These are phyloP conservation scores for Lipomyces mesembrius DNA, from an alignment of 805 yeast genomes.

Conservation along the genomic window DNA sequence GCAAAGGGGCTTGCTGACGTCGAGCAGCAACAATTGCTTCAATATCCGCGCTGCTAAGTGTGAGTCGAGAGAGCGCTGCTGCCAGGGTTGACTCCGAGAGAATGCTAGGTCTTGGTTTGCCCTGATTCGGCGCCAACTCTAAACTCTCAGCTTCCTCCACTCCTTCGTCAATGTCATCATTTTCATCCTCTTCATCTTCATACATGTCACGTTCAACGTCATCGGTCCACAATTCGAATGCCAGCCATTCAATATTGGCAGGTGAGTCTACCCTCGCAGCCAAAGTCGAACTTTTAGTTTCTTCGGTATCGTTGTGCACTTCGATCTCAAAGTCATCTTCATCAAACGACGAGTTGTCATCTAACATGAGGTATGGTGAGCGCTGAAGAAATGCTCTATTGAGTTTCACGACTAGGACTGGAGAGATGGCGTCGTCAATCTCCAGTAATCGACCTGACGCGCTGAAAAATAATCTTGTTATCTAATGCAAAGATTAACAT, in stretches of 20 bases:
- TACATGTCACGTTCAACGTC: slow-evolving; percentile 38
- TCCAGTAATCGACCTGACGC: slow-evolving; percentile 70
- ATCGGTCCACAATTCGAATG: slow-evolving; percentile 37
- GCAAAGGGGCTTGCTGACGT: not conserved
- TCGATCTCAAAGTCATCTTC: slow-evolving; percentile 52
- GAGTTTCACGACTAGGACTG: slow-evolving; percentile 68
- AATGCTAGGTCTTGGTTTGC: not conserved
- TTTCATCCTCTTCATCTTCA: slow-evolving; percentile 17
- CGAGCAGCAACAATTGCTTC: slow-evolving; percentile 15
- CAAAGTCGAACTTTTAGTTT: slow-evolving; percentile 19
- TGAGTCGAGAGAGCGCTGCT: slow-evolving; percentile 23
- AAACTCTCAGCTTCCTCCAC: slow-evolving; percentile 41
- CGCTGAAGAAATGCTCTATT: slow-evolving; percentile 40
- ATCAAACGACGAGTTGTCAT: slow-evolving; percentile 25
- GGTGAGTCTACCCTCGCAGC: slow-evolving; percentile 25
- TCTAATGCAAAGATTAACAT: not conserved
- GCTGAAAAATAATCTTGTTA: slow-evolving; percentile 61
- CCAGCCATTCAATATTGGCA: slow-evolving; percentile 40
- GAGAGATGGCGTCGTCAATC: slow-evolving; percentile 63
- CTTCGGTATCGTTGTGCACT: slow-evolving; percentile 38
- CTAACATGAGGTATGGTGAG: slow-evolving; percentile 19
- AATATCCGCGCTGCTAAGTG: slow-evolving; percentile 27
- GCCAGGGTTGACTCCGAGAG: slow-evolving; percentile 19
- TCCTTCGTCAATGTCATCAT: slow-evolving; percentile 42
- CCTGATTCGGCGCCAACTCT: not conserved